These are phyloP conservation scores for Tuctoria greenei DNA, from an alignment of 176 grass and related monocot genomes.

Conservation along the genomic window DNA sequence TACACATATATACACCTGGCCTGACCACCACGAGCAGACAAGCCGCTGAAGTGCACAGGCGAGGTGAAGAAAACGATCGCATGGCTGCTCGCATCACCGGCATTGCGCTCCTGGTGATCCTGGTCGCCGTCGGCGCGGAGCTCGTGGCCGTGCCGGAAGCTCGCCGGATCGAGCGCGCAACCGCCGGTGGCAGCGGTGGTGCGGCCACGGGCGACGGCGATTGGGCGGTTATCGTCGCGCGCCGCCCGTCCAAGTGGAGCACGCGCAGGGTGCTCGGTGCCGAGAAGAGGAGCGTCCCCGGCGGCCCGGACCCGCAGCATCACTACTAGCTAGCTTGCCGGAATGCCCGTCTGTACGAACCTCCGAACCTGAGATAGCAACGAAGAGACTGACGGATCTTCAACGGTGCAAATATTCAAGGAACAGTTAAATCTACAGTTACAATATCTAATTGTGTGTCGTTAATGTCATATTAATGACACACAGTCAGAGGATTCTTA, in stretches of 20 bases:
- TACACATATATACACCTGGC: background rate
- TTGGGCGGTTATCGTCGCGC: background rate
- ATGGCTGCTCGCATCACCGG: constrained; percentile 31
- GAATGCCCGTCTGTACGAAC: background rate
- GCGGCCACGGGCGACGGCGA: background rate
- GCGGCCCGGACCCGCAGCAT: constrained; percentile 44
- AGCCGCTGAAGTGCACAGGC: too few species aligned
- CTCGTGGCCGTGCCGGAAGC: constrained; percentile 20
- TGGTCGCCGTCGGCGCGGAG: constrained; percentile 24
- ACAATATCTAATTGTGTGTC: too few species aligned
- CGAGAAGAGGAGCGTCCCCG: constrained; percentile 37
- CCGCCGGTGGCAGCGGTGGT: background rate
- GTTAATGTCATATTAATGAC: too few species aligned
- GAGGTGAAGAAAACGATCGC: background rate
- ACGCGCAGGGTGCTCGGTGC: background rate
- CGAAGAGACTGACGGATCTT: too few species aligned
- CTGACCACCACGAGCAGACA: background rate
- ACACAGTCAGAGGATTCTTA: too few species aligned
- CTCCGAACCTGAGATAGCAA: too few species aligned
- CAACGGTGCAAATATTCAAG: too few species aligned
- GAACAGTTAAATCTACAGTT: too few species aligned
- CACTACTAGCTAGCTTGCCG: constrained; percentile 20
- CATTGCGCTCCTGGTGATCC: constrained; percentile 36
- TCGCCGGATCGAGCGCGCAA: background rate
- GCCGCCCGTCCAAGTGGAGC: constrained; percentile 32